Percentiles rank a stretch among this genome's conserved stretches.
phyloP scores from a whole-genome alignment of 495 filamentous ascomycete species.

The Halenospora varia region DNA sequence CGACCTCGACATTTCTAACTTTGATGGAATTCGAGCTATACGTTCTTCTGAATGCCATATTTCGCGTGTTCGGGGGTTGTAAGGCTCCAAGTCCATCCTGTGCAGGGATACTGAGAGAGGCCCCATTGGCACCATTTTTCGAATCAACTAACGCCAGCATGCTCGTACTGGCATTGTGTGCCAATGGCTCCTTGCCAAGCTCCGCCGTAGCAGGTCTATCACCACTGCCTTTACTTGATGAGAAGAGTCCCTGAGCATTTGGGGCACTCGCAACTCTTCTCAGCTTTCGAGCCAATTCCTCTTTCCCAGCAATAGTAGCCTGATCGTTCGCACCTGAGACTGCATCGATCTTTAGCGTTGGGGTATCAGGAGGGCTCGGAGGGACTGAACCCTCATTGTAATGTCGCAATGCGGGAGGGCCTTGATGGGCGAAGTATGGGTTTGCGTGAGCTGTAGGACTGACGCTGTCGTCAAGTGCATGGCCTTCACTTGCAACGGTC shows the following conservation, averaged over 20 bases:
- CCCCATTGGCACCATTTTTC: conserved; percentile 25
- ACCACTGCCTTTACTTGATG: conserved; percentile 52
- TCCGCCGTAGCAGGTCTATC: conserved; percentile 78
- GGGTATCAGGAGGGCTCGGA: conserved; percentile 92
- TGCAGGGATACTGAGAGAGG: conserved; percentile 29
- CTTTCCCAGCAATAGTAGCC: conserved; percentile 76
- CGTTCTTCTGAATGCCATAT: conserved; percentile 77
- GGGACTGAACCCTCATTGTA: conserved; percentile 95
- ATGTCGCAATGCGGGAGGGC: conserved; percentile 86
- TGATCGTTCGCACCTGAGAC: conserved; percentile 70
- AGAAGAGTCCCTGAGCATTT: conserved; percentile 92
- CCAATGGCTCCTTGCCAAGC: conserved; percentile 70
- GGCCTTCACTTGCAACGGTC: conserved; percentile 91
- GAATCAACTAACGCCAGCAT: conserved; percentile 46
- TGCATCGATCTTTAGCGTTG: conserved; percentile 66
- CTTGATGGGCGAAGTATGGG: conserved; percentile 96
- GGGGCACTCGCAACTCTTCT: conserved; percentile 92
- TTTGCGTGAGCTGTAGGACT: conserved; percentile 95
- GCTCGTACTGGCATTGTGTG: conserved; percentile 48
- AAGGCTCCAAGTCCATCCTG: conserved; percentile 40
- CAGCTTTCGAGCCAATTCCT: conserved; percentile 88
- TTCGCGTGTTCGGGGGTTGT: conserved; percentile 39
- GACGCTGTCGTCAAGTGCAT: conserved; percentile 79
- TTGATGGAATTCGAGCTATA: conserved; percentile 99
- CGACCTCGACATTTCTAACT: conserved; percentile 93